A percentile compares a stretch with the other conserved stretches of the same genome.
Evolutionary conservation across 257 asterid species (phyloP).

Genomic region (Linaria vulgaris): DNA sequence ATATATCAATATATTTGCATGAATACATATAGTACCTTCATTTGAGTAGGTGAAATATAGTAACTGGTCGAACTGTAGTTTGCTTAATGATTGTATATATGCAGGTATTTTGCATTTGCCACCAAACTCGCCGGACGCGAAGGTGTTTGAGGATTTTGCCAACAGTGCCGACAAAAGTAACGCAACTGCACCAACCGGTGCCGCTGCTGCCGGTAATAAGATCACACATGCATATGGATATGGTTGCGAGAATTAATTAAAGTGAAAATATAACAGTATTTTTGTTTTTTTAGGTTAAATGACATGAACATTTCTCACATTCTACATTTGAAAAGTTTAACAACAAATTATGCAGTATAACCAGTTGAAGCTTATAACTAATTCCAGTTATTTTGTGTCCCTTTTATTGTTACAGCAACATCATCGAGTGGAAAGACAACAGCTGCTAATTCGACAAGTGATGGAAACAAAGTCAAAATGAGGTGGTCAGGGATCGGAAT

Average conservation of each 20-base stretch:
- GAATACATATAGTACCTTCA: too few relatives aligned
- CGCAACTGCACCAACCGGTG: conserved; percentile 24
- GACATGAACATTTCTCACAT: too few relatives aligned
- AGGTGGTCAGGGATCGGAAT: conserved; percentile 29
- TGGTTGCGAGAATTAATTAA: too few relatives aligned
- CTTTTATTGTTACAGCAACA: conserved; percentile 11
- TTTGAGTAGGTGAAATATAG: too few relatives aligned
- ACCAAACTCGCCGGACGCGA: conserved; percentile 81
- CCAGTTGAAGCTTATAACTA: too few relatives aligned
- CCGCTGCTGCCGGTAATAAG: conserved; percentile 23
- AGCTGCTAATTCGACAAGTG: conserved; percentile 26
- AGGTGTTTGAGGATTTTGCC: conserved; percentile 65
- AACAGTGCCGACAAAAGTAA: conserved; percentile 35
- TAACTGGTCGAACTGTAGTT: too few relatives aligned
- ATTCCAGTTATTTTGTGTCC: not conserved
- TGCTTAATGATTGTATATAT: not conserved
- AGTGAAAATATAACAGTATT: too few relatives aligned
- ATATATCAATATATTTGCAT: too few relatives aligned
- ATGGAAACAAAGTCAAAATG: conserved; percentile 33
- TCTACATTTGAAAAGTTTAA: too few relatives aligned
- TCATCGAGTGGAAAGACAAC: conserved; percentile 34
- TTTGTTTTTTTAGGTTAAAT: too few relatives aligned
- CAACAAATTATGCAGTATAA: too few relatives aligned
- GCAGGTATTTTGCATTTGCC: conserved; percentile 70
- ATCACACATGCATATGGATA: not conserved